Evolutionary conservation across 108 stramenopile genomes (phyloP), one percentile per base, ranked within the genome.

Genomic region (Aurantiochytrium sp.): DNA sequence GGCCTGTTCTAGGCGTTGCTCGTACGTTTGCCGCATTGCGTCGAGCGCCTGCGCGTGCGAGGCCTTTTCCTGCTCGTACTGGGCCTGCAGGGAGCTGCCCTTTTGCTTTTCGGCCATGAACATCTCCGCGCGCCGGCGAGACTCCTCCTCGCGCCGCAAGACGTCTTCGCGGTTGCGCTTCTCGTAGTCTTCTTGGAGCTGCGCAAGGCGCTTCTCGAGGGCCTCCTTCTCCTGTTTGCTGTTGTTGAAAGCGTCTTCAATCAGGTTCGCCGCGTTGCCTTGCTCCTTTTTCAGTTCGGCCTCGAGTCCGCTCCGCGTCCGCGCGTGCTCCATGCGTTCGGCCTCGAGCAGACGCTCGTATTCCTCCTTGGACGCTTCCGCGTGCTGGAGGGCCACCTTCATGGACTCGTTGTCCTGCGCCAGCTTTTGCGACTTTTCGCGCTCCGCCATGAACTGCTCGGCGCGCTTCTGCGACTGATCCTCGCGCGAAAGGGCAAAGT

Each of bases 61-160:
- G 5, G 73, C 73, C 51, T 83, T 83, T 53, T 83, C 73, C 73
- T 51, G 73, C 51, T 83, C 73, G 73, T 83, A 83, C 73, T 83
- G 73, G 12, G 44, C 51, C 73, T 83, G 73, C 44, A 83, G 51
- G 12, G 73, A 47, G 23, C 23, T 25, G n/a, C 73, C 73, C 51
- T 83, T 83, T 28, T 83, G 49, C 73, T 83, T 83, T 3, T 83
- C 73, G 10, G 73, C 73, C 73, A 83, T 83, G 73, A 83, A 83
- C 8, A 83, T 10, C 4, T 83, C 51, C 1, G 73, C 73, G n/a
- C 73, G 44, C 44, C 51, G 49, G 43, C 51, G 44, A 5, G 73
- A 83, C 73, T 83, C 49, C 49, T 83, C 49, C 28, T 83, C 73
- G n/a, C 73, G 44, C 23, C 73, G 73, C 49, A 83, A 44, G 51